Percentiles rank a stretch among this genome's conserved stretches.
Evolutionary conservation across 805 yeast genomes (phyloP).

Genomic region (Candida pseudofarinosa): DNA sequence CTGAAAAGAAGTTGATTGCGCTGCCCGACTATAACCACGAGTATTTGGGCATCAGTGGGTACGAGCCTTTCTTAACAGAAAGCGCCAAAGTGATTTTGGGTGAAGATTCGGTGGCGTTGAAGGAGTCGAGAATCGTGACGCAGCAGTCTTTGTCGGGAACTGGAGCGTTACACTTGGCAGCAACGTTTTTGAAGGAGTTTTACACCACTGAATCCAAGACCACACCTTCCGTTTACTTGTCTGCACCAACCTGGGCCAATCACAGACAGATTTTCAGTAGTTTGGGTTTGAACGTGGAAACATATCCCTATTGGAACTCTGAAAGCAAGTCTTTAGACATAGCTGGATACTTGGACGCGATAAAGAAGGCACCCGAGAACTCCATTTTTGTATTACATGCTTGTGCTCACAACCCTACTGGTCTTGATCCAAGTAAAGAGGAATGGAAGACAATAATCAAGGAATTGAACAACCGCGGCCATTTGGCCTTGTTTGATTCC

Average conservation of each 20-base stretch:
- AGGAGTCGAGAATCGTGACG: conserved; percentile 50
- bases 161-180: conserved; percentile 88
- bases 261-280: conserved; percentile 78
- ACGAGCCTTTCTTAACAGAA: conserved; percentile 58
- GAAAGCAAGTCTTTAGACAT: conserved; percentile 67
- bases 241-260: conserved; percentile 97
- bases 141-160: conserved; percentile 83
- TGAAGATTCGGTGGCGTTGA: conserved; percentile 47
- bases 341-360: conserved; percentile 59
- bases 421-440: conserved; percentile 81
- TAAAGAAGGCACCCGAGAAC: conserved; percentile 66
- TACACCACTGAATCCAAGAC: conserved; percentile 30
- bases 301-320: conserved; percentile 85
- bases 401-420: conserved; percentile 98
- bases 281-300: conserved; percentile 61
- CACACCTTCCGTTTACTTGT: conserved; percentile 54
- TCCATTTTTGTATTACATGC: conserved; percentile 84
- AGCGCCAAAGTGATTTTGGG: conserved; percentile 77
- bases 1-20: conserved; percentile 60
- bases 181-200: conserved; percentile 57
- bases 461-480: conserved; percentile 56
- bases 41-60: conserved; percentile 80
- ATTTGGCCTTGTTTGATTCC: conserved; percentile 83
- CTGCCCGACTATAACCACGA: conserved; percentile 75
- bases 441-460: conserved; percentile 75